Evolutionary conservation across 2,329 filamentous ascomycete species (phyloP).

Genomic region (Xylaria polymorpha): DNA sequence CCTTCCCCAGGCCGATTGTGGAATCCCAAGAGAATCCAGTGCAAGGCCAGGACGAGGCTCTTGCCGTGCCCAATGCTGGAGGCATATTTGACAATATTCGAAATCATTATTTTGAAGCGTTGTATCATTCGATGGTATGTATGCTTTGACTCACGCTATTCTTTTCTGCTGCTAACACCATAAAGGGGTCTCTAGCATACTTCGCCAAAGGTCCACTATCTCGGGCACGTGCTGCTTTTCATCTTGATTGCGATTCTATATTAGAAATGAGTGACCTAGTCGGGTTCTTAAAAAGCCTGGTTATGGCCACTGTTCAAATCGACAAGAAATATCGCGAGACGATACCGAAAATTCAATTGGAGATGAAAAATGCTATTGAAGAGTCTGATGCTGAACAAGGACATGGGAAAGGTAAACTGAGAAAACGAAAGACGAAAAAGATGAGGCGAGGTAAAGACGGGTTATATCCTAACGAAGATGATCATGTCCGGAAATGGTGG

Average conservation of each 20-base stretch:
- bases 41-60: conserved; percentile 40
- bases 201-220: conserved; percentile 86
- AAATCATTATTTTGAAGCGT: conserved; percentile 67
- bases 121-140: conserved; percentile 74
- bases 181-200: conserved; percentile 81
- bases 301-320: conserved; percentile 74
- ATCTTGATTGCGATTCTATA: conserved; percentile 69
- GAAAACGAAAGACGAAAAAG: conserved; percentile 69
- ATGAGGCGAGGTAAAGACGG: conserved; percentile 75
- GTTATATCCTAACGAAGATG: conserved; percentile 74
- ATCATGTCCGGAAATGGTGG: conserved; percentile 78
- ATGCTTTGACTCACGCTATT: conserved; percentile 46
- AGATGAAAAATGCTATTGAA: conserved; percentile 67
- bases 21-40: conserved; percentile 30
- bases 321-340: conserved; percentile 85
- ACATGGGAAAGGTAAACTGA: conserved; percentile 54
- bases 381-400: conserved; percentile 65
- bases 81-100: conserved; percentile 69
- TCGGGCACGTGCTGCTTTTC: conserved; percentile 77
- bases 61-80: conserved; percentile 57
- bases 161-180: conserved; percentile 53
- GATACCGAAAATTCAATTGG: conserved; percentile 69
- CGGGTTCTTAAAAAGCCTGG: conserved; percentile 74
- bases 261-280: conserved; percentile 72
- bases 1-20: conserved; percentile 9